Evolutionary conservation across 225 moss, liverwort and hornwort species (phyloP).

Genomic region (Antitrichia curtipendula): DNA sequence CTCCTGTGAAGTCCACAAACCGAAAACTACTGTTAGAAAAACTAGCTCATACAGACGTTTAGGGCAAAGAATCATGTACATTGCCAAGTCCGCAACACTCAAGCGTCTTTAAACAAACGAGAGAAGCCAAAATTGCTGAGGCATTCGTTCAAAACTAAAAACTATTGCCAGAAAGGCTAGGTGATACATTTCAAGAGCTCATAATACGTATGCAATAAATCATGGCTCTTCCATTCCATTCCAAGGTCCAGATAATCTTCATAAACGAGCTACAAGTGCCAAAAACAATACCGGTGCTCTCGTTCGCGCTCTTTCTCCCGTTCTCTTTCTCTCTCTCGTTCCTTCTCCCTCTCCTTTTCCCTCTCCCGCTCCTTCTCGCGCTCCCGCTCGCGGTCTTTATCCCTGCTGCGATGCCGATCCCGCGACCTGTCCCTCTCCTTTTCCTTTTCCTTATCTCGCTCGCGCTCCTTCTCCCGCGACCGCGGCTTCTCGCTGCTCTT

Average conservation of each 20-base stretch:
- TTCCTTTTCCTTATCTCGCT: conserved; percentile 60
- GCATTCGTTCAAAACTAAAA: conserved; percentile 24
- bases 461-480: conserved; percentile 69
- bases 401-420: conserved; percentile 81
- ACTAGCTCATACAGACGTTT: not conserved
- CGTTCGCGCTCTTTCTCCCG: conserved; percentile 83
- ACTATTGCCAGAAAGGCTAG: not conserved
- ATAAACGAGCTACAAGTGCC: not conserved
- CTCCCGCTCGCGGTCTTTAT: conserved; percentile 82
- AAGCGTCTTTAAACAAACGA: not conserved
- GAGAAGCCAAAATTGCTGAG: conserved; percentile 17
- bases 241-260: not conserved
- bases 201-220: not conserved
- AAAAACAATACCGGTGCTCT: conserved; percentile 58
- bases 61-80: not conserved
- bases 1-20: conserved; percentile 14
- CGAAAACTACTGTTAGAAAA: not conserved
- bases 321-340: conserved; percentile 76
- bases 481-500: conserved; percentile 62
- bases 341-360: conserved; percentile 58
- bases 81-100: not conserved
- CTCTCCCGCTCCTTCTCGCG: conserved; percentile 65
- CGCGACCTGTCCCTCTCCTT: conserved; percentile 80
- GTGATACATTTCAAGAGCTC: not conserved
- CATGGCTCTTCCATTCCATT: not conserved